These are phyloP conservation scores for Metarhizium rileyi DNA, from an alignment of 2,329 filamentous ascomycete genomes.

Conservation along the genomic window DNA sequence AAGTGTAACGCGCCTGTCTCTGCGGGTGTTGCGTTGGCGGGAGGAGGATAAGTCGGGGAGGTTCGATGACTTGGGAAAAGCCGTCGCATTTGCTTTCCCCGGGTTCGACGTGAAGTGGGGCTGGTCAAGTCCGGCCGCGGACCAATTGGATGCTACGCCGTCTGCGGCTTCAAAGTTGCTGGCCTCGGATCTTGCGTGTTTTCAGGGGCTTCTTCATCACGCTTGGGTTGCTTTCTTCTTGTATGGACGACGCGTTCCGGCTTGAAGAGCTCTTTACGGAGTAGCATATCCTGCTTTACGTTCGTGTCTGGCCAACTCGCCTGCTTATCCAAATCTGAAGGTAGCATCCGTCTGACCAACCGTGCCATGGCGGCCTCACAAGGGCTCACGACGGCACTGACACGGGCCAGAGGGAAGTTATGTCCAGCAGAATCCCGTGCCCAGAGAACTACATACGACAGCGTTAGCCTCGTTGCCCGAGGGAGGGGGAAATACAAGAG, in stretches of 20 bases:
- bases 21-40: neutral
- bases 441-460: conserved; percentile 26
- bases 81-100: neutral
- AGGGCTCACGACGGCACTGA: conserved; percentile 18
- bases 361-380: neutral
- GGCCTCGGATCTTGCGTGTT: too few relatives aligned
- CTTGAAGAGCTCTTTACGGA: too few relatives aligned
- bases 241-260: too few relatives aligned
- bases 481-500: conserved; percentile 38
- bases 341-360: too few relatives aligned
- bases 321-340: too few relatives aligned
- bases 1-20: too few relatives aligned
- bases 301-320: too few relatives aligned
- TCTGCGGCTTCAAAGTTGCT: too few relatives aligned
- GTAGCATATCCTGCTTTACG: too few relatives aligned
- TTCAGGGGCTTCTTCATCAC: too few relatives aligned
- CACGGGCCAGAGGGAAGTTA: conserved; percentile 25
- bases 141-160: neutral
- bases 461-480: conserved; percentile 31
- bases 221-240: too few relatives aligned
- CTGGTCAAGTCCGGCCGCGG: neutral
- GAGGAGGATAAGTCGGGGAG: neutral
- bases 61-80: neutral
- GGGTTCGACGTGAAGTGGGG: neutral
- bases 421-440: conserved; percentile 25